A percentile compares a stretch with the other conserved stretches of the same genome.
phyloP scores from a whole-genome alignment of 73 alveolate species.

The Symbiodinium pilosum region DNA sequence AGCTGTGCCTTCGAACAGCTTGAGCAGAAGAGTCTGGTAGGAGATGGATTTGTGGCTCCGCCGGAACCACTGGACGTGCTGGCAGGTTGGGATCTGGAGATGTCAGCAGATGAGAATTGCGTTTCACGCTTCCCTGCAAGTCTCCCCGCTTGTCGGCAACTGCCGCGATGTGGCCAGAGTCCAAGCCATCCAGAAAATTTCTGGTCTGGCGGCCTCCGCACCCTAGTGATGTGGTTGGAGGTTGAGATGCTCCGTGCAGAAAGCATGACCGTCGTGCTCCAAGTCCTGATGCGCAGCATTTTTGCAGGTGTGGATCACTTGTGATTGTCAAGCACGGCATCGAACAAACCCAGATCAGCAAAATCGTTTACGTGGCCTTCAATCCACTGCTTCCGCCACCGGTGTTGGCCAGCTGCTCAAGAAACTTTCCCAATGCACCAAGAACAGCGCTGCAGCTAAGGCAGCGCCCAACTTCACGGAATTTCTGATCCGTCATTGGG shows the following conservation, averaged over 20 bases:
- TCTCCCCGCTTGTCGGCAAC: not conserved
- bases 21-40: too few species aligned
- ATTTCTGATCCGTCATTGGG: not conserved
- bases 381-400: not conserved
- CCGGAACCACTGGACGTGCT: not conserved
- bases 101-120: too few species aligned
- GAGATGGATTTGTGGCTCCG: not conserved
- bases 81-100: not conserved
- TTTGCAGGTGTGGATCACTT: not conserved
- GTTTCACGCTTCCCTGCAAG: too few species aligned
- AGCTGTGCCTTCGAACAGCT: not conserved
- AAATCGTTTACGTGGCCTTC: not conserved
- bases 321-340: too few species aligned
- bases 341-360: too few species aligned
- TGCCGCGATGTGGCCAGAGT: not conserved
- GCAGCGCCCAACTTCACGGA: not conserved
- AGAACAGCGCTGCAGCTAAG: not conserved
- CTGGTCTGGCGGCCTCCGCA: not conserved
- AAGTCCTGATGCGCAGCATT: not conserved
- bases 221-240: too few species aligned
- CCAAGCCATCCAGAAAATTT: not conserved
- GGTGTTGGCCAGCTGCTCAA: not conserved
- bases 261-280: not conserved
- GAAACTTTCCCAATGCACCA: not conserved
- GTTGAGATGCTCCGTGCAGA: not conserved